A percentile compares a stretch with the other conserved stretches of the same genome.
phyloP scores from a whole-genome alignment of 345 rosid species.

The Salix arbutifolia region DNA sequence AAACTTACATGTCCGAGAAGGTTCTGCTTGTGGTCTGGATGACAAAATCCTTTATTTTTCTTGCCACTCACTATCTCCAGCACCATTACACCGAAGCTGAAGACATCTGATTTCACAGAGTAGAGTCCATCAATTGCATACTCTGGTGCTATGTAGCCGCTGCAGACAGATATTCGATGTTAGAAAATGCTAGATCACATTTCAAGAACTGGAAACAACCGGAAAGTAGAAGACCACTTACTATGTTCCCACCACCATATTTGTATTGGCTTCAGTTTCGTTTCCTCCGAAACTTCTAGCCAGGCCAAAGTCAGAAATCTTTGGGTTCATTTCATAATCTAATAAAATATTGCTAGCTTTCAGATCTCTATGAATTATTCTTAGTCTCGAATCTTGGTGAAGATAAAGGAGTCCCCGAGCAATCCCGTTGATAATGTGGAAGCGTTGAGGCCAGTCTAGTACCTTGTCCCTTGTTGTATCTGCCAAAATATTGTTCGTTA shows the following conservation, averaged over 20 bases:
- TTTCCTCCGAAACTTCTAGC: slow-evolving; percentile 12
- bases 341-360: slow-evolving; percentile 6
- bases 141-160: slow-evolving; percentile 12
- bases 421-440: slow-evolving; percentile 16
- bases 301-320: slow-evolving; percentile 13
- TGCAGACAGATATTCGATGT: not conserved
- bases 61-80: slow-evolving; percentile 11
- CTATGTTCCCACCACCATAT: slow-evolving; percentile 15
- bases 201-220: not conserved
- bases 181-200: not conserved
- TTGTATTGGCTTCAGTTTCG: slow-evolving; percentile 3
- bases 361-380: slow-evolving; percentile 1
- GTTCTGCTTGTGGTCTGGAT: not conserved
- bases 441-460: slow-evolving; percentile 3
- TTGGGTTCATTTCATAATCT: slow-evolving; percentile 9
- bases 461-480: not conserved
- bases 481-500: not conserved
- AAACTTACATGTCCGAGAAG: slow-evolving; percentile 17
- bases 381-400: slow-evolving; percentile 20
- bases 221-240: not conserved
- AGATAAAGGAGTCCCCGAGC: slow-evolving; percentile 18
- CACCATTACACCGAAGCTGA: slow-evolving; percentile 10
- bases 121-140: slow-evolving; percentile 12
- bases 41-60: slow-evolving; percentile 6
- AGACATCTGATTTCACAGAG: slow-evolving; percentile 14